Evolutionary conservation across 2,329 filamentous ascomycete species (phyloP), one percentile per base, ranked within the genome.

Genomic region (Lachnellula hyalina): DNA sequence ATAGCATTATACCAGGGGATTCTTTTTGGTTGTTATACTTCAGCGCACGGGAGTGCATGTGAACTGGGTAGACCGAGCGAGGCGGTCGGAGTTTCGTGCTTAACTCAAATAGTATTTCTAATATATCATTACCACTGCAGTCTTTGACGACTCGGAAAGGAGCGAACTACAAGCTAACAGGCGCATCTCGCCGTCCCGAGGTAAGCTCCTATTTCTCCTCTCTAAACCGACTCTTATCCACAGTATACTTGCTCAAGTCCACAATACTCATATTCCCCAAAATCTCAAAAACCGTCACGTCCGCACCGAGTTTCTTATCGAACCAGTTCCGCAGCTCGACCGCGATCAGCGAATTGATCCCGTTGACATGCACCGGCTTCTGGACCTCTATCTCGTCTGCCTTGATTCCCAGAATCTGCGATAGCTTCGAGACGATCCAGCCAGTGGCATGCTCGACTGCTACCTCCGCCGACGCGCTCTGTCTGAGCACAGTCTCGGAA

Each of bases 251-350:
- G 15, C 49, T 40, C 14, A 52, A 36, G 9, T 21, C 41, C 21
- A 25, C 19, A 38, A 52, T 52, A 46, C 49, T 52, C 15, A 23
- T 7, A 17, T 45, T 46, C 4, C 53, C 67, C 4, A 78, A 59
- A 25, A 80, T 68, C 54, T 75, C 75, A 4, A 80, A 64, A 1
- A 79, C 72, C 0, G 76, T 72, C 1, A 80, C 69, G 46, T 79
- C 73, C 0, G 73, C 63, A 0, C 73, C 58, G 0, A 79, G 42
- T 38, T 74, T 65, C 51, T 76, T 75, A 14, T 72, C 36, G 55
- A 79, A 76, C 78, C 78, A 81, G 0, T 70, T 62, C 1, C 77
- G 52, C n/a, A 62, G 9, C 25, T 62, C 58, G 2, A 62, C 58
- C 15, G 56, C 56, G 2, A 60, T 38, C 21, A 62, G 47, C 19